Evolutionary conservation across 1,284 basidiomycete genomes (phyloP), one percentile per base, ranked within the genome.

Genomic region (Microbotryomycetes sp.): DNA sequence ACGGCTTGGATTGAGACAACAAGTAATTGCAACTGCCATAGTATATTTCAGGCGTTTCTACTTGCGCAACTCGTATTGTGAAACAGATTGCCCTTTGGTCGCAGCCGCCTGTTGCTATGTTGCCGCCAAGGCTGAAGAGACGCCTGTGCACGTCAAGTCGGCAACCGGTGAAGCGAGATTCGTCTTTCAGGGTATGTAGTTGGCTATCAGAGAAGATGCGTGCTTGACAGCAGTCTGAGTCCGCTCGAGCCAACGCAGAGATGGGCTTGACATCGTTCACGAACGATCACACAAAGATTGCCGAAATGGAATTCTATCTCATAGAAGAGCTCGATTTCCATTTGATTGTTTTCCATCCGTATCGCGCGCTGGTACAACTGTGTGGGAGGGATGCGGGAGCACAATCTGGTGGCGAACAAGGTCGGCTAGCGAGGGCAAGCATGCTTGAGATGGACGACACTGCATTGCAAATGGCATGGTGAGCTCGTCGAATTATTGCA

Each of bases 251-350:
- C n/a, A n/a, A n/a, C 36, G 16, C 63, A 71, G 70, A 71, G 54
- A 71, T 71, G 64, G 82, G 82, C 16, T 79, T 87, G 71, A 87
- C 88, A 72, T 78, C 82, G 32, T 91, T 94, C 71, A 85, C 89
- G 0, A 82, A 85, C 0, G 92, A 97, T 73, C 86, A 91, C 69
- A 67, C 71, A 26, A 83, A 86, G n/a, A 79, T 98, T 5, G 94
- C 93, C 4, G 93, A 97, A 76, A 97, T 97, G 93, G 94, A 97
- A 76, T 97, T 97, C 77, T 97, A 97, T 77, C 83, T 98, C 15
- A 84, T 98, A 23, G 91, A 92, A 72, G 94, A 98, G 74, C 83
- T 98, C 47, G 92, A 96, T 75, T 97, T 94, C 72, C 92, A 97
- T 76, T 79, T 98, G 47, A 83, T 88, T 54, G 81, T 97, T 6